Base-by-base conservation (phyloP, 164 flowering plant genomes). In the Dillenia suffruticosa region DNA sequence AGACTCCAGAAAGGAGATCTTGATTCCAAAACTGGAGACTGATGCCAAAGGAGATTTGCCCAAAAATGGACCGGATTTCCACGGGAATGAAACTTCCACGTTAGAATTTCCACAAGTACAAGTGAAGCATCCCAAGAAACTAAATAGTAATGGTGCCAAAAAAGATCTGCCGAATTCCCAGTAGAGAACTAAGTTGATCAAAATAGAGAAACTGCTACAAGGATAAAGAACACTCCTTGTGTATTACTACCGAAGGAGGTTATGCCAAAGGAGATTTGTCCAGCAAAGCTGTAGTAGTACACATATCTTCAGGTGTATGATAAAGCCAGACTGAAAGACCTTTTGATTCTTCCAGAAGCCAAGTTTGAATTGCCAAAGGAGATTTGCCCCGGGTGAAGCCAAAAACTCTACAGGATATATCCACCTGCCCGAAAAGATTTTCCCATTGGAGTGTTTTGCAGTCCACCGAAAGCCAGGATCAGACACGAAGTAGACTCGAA, bases 251-350 rank as follows among this genome's bases (percentile, higher is more conserved):
- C 64, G 63, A 72, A 68, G 72, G 70, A 76, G 63, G 60, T 51
- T 50, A 75, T 81, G 83, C 88, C 84, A 81, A 83, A 86, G 85
- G 82, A 84, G 89, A 85, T 84, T 77, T 79, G 72, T 78, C 85
- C 84, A 54, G 51, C 16, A 58, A 58, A 73, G 72, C 63, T 57
- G 51, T 62, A 59, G 43, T 56, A 50, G 56, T 26, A 47, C 43
- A 56, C 45, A 13, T 54, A 46, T 46, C 63, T 57, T 70, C 68
- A 63, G 50, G 49, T 47, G 6, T 32, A 5, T 32, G 40, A 32
- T 32, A 32, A 32, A 32, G 40, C 2, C 6, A 24, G 47, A 62
- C 12, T 26, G 67, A 57, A 51, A 52, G 54, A 57, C 44, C 59
- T 49, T 54, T 32, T 19, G 45, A 13, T 15, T 59, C 64, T 58